Base-by-base conservation (phyloP, 2,329 filamentous ascomycete genomes). In the Microdochium bolleyi region DNA sequence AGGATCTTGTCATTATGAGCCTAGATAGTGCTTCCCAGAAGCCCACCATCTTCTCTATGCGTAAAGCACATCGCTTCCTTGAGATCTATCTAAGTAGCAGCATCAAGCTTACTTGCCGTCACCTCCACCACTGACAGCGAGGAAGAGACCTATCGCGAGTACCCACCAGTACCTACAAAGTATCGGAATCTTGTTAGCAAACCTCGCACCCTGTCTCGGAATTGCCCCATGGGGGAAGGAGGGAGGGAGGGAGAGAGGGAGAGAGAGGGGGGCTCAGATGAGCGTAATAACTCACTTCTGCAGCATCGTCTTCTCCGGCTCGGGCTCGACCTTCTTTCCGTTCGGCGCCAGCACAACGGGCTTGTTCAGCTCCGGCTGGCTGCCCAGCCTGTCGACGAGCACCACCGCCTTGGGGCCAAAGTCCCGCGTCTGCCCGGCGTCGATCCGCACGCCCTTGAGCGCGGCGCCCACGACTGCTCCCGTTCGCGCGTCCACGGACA, bases 111-210 rank as follows among this genome's bases (percentile, higher is more conserved):
- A 79, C 68, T 80, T 80, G 59, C 75, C 73, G 11, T 76, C 73
- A 11, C 71, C 71, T 51, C 80, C 76, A 48, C 76, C 74, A 50
- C 76, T 72, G 56, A 83, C 60, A 7, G 80, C 64, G 57, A 87
- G 64, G 49, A 85, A 60, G 25, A 76, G 70, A 24, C 73, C 75
- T 25, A 81, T 73, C 21, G 70, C 76, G 67, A 84, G 67, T 59
- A 83, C 65, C 83, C 83, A 87, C 84, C 84, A 87, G 65, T 87
- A 87, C 67, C 82, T 84, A 58, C 51, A 52, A 38, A 87, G 64
- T 86, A 86, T 67, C 82, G 84, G 58, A 50, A 52, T 38, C 24
- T 49, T 24, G 63, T 74, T 66, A 77, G 71, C 62, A 64, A 38
- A 24, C 21, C 27, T 30, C 5, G 11, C 27, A 30, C 5, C 27